These are phyloP conservation scores for Colletotrichum theobromicola DNA, from an alignment of 2,329 filamentous ascomycete genomes.

Conservation along the genomic window DNA sequence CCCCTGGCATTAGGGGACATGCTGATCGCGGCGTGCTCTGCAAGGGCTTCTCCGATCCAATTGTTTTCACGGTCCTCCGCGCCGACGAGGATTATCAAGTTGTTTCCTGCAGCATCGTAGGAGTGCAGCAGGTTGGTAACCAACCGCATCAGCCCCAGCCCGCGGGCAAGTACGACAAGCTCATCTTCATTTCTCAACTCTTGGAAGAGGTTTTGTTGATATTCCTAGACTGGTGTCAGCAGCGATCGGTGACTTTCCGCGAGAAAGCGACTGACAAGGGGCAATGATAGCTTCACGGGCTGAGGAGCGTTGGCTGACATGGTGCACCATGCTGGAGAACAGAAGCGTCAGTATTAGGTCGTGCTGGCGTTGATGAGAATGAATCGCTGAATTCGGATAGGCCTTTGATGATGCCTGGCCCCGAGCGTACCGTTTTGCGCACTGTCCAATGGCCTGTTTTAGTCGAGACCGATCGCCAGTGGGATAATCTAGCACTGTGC, in stretches of 20 bases:
- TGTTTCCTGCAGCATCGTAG: conserved; percentile 95
- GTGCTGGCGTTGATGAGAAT: neutral
- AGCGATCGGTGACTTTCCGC: neutral
- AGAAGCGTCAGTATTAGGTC: neutral
- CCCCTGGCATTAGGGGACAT: conserved; percentile 82
- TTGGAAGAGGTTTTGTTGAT: conserved; percentile 94
- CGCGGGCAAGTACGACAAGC: conserved; percentile 88
- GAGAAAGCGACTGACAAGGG: conserved; percentile 56
- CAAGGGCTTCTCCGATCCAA: conserved; percentile 95
- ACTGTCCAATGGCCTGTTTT: neutral
- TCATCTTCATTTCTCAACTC: conserved; percentile 91
- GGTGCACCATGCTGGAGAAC: conserved; percentile 9
- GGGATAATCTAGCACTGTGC: neutral
- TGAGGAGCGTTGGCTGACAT: conserved; percentile 56
- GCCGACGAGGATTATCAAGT: conserved; percentile 86
- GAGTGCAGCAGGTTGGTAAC: conserved; percentile 96
- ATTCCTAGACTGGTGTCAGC: conserved; percentile 59
- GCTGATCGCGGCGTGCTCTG: conserved; percentile 93
- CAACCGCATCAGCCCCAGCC: conserved; percentile 88
- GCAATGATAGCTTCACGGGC: conserved; percentile 82
- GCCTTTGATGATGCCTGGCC: neutral
- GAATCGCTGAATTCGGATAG: neutral
- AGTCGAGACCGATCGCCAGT: neutral
- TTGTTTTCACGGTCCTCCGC: conserved; percentile 93
- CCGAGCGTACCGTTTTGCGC: neutral